These are phyloP conservation scores for Jacaranda copaia DNA, from an alignment of 257 asterid species.

Conservation along the genomic window DNA sequence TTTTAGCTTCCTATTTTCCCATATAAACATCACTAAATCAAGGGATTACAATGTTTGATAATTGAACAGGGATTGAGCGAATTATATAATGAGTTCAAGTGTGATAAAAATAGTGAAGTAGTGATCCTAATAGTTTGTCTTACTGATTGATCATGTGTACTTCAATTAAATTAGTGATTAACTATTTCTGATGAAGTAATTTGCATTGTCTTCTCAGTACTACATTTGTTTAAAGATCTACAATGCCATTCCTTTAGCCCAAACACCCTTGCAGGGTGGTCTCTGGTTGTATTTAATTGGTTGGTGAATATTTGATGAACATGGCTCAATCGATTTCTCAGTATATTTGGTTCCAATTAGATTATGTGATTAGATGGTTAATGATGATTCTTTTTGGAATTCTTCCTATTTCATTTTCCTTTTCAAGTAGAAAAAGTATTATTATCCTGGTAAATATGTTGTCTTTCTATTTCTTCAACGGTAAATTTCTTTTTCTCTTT, in stretches of 20 bases:
- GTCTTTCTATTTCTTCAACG: background rate
- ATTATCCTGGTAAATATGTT: background rate
- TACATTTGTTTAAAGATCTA: background rate
- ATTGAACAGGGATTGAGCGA: background rate
- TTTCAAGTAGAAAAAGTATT: background rate
- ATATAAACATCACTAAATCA: background rate
- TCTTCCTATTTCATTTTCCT: background rate
- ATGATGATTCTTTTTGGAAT: background rate
- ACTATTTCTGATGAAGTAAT: slow-evolving; percentile 9
- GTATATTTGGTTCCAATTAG: slow-evolving; percentile 9
- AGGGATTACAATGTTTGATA: slow-evolving; percentile 2
- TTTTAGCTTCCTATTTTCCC: background rate
- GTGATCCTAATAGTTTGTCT: background rate
- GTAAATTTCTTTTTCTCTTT: background rate
- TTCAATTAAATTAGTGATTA: background rate
- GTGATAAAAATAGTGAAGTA: background rate
- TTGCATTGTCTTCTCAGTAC: slow-evolving; percentile 6
- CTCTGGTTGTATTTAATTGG: slow-evolving; percentile 1
- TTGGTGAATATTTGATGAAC: background rate
- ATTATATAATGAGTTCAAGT: background rate
- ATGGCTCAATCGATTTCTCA: background rate
- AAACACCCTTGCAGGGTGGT: background rate
- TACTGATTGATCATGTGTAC: slow-evolving; percentile 27
- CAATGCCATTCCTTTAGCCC: slow-evolving; percentile 1
- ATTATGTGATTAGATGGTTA: slow-evolving; percentile 10